Conservation (phyloP, 2,329 filamentous ascomycete species). For the Ustulina deusta region DNA sequence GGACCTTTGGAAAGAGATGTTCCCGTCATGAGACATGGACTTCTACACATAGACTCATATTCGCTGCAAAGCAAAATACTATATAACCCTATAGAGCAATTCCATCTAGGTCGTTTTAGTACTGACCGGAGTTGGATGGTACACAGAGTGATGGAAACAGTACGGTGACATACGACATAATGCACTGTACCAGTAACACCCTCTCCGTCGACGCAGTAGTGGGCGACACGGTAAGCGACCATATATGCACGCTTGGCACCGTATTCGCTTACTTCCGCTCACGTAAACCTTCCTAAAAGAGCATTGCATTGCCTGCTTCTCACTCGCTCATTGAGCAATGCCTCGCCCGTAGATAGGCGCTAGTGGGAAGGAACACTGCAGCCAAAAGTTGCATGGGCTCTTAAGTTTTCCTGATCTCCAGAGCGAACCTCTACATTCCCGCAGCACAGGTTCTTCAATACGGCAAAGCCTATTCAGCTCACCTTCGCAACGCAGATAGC, state of each 20-base stretch:
- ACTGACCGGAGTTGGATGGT: neutral
- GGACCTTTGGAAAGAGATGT: slow-evolving; percentile 26
- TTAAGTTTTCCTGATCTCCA: neutral
- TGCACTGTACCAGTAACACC: neutral
- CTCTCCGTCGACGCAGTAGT: too few species aligned
- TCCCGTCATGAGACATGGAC: slow-evolving; percentile 1
- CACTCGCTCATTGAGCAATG: neutral
- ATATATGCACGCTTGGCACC: neutral
- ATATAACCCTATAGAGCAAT: neutral
- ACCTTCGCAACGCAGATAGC: neutral
- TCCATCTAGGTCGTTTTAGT: neutral
- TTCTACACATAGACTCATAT: neutral
- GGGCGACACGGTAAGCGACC: neutral
- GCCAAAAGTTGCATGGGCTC: neutral
- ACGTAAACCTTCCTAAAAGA: neutral
- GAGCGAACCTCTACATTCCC: neutral
- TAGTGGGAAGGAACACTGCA: neutral
- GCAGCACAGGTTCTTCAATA: too few species aligned
- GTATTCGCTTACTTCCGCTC: neutral
- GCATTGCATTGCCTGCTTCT: neutral
- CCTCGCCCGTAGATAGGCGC: neutral
- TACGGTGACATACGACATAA: neutral
- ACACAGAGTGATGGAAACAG: neutral
- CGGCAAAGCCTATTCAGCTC: neutral
- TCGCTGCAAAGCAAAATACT: slow-evolving; percentile 3